These are phyloP conservation scores for Cadophora sp. DNA, from an alignment of 2,329 filamentous ascomycete genomes.

Conservation along the genomic window DNA sequence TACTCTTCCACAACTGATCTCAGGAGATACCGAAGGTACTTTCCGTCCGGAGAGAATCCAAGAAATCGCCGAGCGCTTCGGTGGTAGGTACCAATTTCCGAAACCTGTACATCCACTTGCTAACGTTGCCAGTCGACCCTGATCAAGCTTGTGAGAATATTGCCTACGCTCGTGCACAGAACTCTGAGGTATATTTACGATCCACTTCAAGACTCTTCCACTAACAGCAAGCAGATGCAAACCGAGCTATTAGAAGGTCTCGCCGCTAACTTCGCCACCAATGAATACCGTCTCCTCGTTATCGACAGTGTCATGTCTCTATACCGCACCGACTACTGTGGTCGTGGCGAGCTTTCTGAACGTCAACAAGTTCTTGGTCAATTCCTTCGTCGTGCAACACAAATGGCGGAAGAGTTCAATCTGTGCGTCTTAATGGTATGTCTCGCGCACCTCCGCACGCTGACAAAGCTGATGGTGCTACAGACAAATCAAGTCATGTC, in stretches of 20 bases:
- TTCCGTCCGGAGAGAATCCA: slow-evolving; percentile 71
- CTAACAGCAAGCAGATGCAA: slow-evolving; percentile 47
- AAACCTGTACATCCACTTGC: not conserved
- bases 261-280: slow-evolving; percentile 64
- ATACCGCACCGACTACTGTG: slow-evolving; percentile 71
- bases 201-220: not conserved
- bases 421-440: slow-evolving; percentile 66
- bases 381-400: slow-evolving; percentile 67
- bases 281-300: slow-evolving; percentile 70
- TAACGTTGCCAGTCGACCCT: slow-evolving; percentile 54
- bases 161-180: slow-evolving; percentile 66
- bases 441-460: not conserved
- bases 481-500: slow-evolving; percentile 76
- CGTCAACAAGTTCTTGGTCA: slow-evolving; percentile 72
- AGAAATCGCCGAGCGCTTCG: slow-evolving; percentile 71
- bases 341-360: slow-evolving; percentile 71
- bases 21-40: slow-evolving; percentile 63
- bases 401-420: slow-evolving; percentile 75
- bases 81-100: slow-evolving; percentile 43
- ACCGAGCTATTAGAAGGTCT: slow-evolving; percentile 68
- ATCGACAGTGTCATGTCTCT: slow-evolving; percentile 75
- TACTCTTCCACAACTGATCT: slow-evolving; percentile 17
- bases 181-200: slow-evolving; percentile 58
- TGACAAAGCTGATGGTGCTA: not conserved
- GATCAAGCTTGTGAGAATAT: slow-evolving; percentile 70